Evolutionary conservation across 352 stramenopile genomes (phyloP).

Genomic region (Pythium apleroticum): DNA sequence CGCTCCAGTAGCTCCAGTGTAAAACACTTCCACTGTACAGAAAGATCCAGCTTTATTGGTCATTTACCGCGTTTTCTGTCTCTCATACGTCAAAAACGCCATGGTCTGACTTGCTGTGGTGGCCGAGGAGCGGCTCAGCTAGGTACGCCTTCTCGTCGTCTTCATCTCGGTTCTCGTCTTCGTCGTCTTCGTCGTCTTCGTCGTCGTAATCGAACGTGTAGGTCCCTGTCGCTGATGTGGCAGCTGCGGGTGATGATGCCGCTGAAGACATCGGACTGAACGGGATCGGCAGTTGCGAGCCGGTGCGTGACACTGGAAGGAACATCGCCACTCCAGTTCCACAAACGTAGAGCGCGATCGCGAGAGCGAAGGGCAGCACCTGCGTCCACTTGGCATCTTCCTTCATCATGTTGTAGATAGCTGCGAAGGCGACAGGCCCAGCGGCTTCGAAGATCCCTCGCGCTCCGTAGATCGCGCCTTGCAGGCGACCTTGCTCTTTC

Average conservation of each 20-base stretch:
- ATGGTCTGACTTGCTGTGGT: slow-evolving; percentile 1
- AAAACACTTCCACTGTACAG: not conserved
- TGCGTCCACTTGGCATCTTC: slow-evolving; percentile 41
- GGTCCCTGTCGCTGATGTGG: slow-evolving; percentile 18
- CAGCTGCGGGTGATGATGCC: slow-evolving; percentile 36
- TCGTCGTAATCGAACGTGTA: slow-evolving; percentile 31
- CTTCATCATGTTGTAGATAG: slow-evolving; percentile 58
- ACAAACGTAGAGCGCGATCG: slow-evolving; percentile 48
- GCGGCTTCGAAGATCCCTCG: slow-evolving; percentile 65
- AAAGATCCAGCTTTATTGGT: not conserved
- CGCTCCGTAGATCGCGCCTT: slow-evolving; percentile 74
- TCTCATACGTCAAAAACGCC: slow-evolving; percentile 16
- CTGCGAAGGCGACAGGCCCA: slow-evolving; percentile 53
- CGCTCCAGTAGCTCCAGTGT: not conserved
- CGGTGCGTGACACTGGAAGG: slow-evolving; percentile 33
- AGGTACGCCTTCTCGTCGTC: slow-evolving; percentile 36
- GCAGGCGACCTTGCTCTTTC: slow-evolving; percentile 71
- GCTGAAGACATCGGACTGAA: slow-evolving; percentile 47
- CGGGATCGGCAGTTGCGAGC: slow-evolving; percentile 43
- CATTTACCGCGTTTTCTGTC: not conserved
- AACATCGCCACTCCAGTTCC: slow-evolving; percentile 47
- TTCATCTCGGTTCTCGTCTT: slow-evolving; percentile 22
- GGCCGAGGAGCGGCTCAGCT: slow-evolving; percentile 47
- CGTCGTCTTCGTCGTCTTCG: slow-evolving; percentile 15
- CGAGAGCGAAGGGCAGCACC: slow-evolving; percentile 57